Base-by-base conservation (phyloP, 2,329 filamentous ascomycete species). In the Diaporthe sp. region DNA sequence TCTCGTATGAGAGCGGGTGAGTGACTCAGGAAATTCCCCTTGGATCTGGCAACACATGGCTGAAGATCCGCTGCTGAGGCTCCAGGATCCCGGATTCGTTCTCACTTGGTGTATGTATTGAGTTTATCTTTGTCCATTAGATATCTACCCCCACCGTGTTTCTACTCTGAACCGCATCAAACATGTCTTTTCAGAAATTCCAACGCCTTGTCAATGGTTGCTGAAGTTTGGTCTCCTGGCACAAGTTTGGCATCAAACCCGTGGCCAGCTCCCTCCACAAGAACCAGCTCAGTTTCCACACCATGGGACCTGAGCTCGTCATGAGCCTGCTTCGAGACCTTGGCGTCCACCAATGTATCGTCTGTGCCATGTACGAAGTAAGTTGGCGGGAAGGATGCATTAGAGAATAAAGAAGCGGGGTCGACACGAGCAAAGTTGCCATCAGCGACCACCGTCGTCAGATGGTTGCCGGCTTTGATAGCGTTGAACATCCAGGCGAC, bases 141-240 rank as follows among this genome's bases (percentile, higher is more conserved):
- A 55, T 28, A 2, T 31, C n/a, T 0, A 28, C 0, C 19, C 8
- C 19, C 15, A 4, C 3, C 13, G 15, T 17, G 0, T 0, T 25
- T 1, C 22, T 17, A 49, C 8, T 25, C 0, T 17, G 6, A 17
- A 51, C 22, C 4, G 7, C 15, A 28, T 57, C 53, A 57, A 10
- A 57, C 53, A 19, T 34, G 53, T 2, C 28, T 57, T 8, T 19
- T 57, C 13, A 57, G 53, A 31, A 57, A 57, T 2, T 57, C 53
- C 53, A 57, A 57, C 7, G 53, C 53, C 28, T 57, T 57, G 2
- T 57, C 53, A 7, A 57, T 19, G 6, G 34, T 3, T 3, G 9
- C 53, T 17, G 53, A 57, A 4, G n/a, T 31, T 10, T 31, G 53
- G 9, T 57, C 53, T 17, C 53, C 53, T 8, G 53, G 53, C 28